Conservation (phyloP, 2,329 filamentous ascomycete genomes). For the Ilyonectria destructans region DNA sequence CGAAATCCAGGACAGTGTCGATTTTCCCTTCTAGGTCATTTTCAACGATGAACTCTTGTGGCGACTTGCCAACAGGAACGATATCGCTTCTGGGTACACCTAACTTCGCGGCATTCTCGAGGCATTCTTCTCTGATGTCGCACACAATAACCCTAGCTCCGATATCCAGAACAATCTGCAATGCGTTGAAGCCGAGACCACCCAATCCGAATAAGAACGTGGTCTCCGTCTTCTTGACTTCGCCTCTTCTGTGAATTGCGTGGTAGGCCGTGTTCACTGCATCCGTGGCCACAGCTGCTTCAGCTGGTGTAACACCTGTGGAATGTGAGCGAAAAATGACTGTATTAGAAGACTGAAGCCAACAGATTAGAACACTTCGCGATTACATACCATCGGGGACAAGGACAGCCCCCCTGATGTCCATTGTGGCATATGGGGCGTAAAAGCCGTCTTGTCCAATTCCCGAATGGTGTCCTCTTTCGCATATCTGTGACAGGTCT, state of each 20-base stretch:
- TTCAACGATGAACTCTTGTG: constrained; percentile 31
- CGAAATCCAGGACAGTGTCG: constrained; percentile 42
- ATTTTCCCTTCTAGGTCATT: constrained; percentile 25
- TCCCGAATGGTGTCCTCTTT: constrained; percentile 58
- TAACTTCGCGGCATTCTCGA: constrained; percentile 34
- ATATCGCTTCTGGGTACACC: constrained; percentile 32
- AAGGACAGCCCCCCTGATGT: constrained; percentile 39
- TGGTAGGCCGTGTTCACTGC: constrained; percentile 43
- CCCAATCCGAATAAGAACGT: constrained; percentile 42
- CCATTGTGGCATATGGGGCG: constrained; percentile 56
- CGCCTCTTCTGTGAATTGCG: constrained; percentile 37
- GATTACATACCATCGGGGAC: constrained; percentile 30
- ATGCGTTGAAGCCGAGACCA: constrained; percentile 39
- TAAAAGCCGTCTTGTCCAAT: constrained; percentile 63
- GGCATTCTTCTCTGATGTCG: constrained; percentile 38
- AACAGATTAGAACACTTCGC: neutral
- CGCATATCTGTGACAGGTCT: constrained; percentile 57
- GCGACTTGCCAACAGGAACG: constrained; percentile 32
- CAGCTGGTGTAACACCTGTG: constrained; percentile 35
- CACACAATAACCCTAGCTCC: constrained; percentile 39
- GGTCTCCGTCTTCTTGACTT: constrained; percentile 31
- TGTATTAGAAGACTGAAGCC: neutral
- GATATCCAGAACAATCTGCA: constrained; percentile 38
- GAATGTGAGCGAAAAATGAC: neutral
- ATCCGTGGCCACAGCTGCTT: constrained; percentile 43